phyloP scores from a whole-genome alignment of 148 eudicot species.

The Fallopia convolvulus region DNA sequence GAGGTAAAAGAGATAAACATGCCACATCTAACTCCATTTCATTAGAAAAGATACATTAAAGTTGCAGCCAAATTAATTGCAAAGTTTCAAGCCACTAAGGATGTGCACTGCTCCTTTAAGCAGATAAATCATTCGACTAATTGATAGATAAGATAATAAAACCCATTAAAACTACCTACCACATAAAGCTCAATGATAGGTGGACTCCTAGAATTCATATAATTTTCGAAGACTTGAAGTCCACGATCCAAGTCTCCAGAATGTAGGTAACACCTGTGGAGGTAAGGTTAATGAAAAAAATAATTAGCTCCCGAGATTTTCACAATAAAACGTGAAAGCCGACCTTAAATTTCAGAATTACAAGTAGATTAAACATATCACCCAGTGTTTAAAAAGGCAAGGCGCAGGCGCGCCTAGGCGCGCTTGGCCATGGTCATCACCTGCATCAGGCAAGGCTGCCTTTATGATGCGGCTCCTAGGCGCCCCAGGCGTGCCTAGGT shows the following conservation, averaged over 20 bases:
- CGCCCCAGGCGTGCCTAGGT: too few species aligned
- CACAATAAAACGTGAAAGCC: background rate
- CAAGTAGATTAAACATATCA: background rate
- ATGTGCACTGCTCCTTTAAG: background rate
- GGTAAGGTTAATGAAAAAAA: constrained; percentile 10
- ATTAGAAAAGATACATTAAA: background rate
- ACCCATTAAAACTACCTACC: constrained; percentile 33
- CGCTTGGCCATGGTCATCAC: too few species aligned
- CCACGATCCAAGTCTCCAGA: constrained; percentile 68
- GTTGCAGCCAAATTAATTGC: background rate
- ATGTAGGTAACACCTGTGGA: constrained; percentile 70
- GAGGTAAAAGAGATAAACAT: too few species aligned
- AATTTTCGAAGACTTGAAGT: constrained; percentile 48
- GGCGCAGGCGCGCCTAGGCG: too few species aligned
- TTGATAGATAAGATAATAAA: background rate
- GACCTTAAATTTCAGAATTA: background rate
- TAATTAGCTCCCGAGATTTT: background rate
- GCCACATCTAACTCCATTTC: too few species aligned
- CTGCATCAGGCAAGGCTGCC: too few species aligned
- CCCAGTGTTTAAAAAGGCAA: too few species aligned
- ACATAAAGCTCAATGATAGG: constrained; percentile 42
- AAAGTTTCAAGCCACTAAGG: background rate
- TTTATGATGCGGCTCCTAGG: too few species aligned
- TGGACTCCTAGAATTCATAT: constrained; percentile 44
- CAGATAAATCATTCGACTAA: background rate